Base-by-base conservation (phyloP, 352 stramenopile genomes). In the Globisporangium heterothallicum region DNA sequence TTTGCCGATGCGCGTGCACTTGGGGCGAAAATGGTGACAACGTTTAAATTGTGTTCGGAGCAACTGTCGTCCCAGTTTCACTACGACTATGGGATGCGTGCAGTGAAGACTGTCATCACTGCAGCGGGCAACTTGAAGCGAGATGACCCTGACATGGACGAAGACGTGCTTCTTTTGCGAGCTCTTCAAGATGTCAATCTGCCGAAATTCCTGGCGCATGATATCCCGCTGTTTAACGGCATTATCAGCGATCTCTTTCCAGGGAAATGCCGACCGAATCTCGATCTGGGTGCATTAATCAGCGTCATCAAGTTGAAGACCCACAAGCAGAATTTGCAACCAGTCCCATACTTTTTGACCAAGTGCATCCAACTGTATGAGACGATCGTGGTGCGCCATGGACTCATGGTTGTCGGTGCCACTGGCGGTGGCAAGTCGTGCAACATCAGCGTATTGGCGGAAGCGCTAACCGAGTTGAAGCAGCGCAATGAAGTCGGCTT, bases 291-390 rank as follows among this genome's bases (percentile, higher is more conserved):
- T 13, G 78, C 78, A 4, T 72, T 98, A 12, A 90, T 88, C 25
- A 78, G 78, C 36, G 90, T 96, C 6, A 97, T 98, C 35, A 83
- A 96, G 34, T 69, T 96, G 2, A 77, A 83, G 42, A 97, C 87
- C 24, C 66, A 86, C 22, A 76, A 83, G 16, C 69, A 78, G 42
- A 86, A 84, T 36, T 63, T 98, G 1, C 92, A 98, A 45, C 77
- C 86, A 0, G 84, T 88, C 6, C 74, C 86, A 3, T 97, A 96
- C 46, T 97, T 98, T 49, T 78, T 97, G 35, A 94, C 91, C 3
- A 98, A 98, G 68, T 89, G 74, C 44, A 97, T 97, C 40, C 92
- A 98, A 57, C 67, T 98, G 1, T 98, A 97, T 59, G 93, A 98
- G 61, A 97, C 89, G 4, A 94, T 97, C 26, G 74, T 94, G 12